These are phyloP conservation scores for Ilyonectria sp. DNA, from an alignment of 2,329 filamentous ascomycete species.

Conservation along the genomic window DNA sequence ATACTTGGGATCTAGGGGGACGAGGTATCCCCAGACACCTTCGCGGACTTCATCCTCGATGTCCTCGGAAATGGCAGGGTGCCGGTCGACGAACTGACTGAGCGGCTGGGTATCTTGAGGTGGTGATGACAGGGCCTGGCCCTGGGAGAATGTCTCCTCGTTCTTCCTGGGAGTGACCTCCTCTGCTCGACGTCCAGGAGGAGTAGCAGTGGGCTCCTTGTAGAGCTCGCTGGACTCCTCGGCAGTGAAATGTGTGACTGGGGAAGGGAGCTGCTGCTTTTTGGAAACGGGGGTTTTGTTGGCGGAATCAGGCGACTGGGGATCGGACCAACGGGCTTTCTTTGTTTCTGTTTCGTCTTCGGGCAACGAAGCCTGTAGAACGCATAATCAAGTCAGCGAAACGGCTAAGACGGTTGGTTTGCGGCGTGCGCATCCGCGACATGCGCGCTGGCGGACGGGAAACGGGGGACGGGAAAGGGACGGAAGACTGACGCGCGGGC, in stretches of 20 bases:
- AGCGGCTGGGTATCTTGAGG: slow-evolving; percentile 76
- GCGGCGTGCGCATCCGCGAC: slow-evolving; percentile 18
- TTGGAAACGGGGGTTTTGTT: slow-evolving; percentile 73
- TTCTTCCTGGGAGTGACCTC: slow-evolving; percentile 67
- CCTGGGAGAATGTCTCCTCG: slow-evolving; percentile 63
- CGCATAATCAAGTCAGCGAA: slow-evolving; percentile 42
- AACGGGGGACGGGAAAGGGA: slow-evolving; percentile 7
- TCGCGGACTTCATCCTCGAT: slow-evolving; percentile 87
- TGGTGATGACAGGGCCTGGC: slow-evolving; percentile 68
- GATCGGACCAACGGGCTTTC: slow-evolving; percentile 86
- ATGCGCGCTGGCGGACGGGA: slow-evolving; percentile 14
- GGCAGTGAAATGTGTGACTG: slow-evolving; percentile 74
- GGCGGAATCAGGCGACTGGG: slow-evolving; percentile 70
- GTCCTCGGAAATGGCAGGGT: slow-evolving; percentile 81
- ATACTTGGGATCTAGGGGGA: slow-evolving; percentile 82
- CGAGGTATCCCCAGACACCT: slow-evolving; percentile 95
- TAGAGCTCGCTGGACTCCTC: slow-evolving; percentile 71
- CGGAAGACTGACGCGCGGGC: slow-evolving; percentile 75
- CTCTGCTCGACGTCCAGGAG: slow-evolving; percentile 72
- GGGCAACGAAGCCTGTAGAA: slow-evolving; percentile 73
- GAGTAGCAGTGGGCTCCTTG: slow-evolving; percentile 81
- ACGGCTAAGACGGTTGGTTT: slow-evolving; percentile 26
- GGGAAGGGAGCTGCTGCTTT: slow-evolving; percentile 83
- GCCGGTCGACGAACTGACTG: slow-evolving; percentile 81
- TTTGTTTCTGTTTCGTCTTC: slow-evolving; percentile 79